These are phyloP conservation scores for Verticillium klebahnii DNA, from an alignment of 2,329 filamentous ascomycete genomes.

Conservation along the genomic window DNA sequence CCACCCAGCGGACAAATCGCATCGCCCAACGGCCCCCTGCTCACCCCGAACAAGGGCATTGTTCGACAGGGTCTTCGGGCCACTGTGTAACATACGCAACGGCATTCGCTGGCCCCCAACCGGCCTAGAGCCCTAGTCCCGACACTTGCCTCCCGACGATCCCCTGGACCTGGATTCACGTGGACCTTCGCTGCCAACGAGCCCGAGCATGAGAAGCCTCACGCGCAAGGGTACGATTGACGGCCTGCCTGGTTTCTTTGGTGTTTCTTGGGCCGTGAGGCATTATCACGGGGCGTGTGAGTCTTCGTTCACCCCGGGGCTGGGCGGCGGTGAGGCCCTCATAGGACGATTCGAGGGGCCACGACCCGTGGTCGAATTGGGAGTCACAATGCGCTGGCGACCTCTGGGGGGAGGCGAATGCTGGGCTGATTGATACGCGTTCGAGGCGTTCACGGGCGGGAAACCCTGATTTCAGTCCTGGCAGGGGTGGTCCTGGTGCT, in stretches of 20 bases:
- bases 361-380: not conserved
- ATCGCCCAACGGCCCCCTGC: not conserved
- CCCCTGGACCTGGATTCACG: not conserved
- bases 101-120: slow-evolving; percentile 1
- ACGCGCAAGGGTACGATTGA: not conserved
- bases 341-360: not conserved
- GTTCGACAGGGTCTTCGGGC: slow-evolving; percentile 4
- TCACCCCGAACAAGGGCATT: not conserved
- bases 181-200: not conserved
- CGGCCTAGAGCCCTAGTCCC: not conserved
- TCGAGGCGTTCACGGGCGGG: not conserved
- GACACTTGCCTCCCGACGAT: not conserved
- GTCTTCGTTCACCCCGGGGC: not conserved
- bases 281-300: not conserved
- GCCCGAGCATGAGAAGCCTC: not conserved
- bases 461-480: not conserved
- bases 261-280: not conserved
- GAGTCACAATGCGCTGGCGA: not conserved
- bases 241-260: not conserved
- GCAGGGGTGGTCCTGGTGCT: not conserved
- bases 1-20: slow-evolving; percentile 1
- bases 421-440: not conserved
- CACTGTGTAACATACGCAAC: slow-evolving; percentile 2
- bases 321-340: not conserved
- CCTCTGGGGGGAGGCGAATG: not conserved